Conservation (phyloP, 2,329 filamentous ascomycete species). For the Pochonia chlamydosporia region DNA sequence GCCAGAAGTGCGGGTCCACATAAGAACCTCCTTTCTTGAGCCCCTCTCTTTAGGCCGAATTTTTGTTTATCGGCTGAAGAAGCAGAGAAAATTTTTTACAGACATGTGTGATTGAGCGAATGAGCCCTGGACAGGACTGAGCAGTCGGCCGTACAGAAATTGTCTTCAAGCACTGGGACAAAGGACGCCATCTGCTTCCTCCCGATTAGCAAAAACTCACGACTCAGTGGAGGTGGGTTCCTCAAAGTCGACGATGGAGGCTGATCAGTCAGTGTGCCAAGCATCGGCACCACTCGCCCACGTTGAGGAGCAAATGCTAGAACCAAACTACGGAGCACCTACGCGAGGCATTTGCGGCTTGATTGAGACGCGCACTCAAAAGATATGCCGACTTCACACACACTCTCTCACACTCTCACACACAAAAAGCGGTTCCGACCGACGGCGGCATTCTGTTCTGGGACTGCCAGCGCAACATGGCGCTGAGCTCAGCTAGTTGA, state of each 20-base stretch:
- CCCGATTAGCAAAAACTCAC: background rate
- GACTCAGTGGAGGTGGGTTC: background rate
- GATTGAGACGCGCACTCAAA: too few species aligned
- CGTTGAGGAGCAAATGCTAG: too few species aligned
- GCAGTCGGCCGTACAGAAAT: too few species aligned
- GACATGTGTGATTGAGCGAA: background rate
- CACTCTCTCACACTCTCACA: too few species aligned
- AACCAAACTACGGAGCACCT: too few species aligned
- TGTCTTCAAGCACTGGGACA: background rate
- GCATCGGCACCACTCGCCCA: too few species aligned
- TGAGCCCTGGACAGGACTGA: too few species aligned
- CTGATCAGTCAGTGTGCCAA: too few species aligned
- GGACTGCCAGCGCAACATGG: background rate
- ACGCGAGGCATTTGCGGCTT: too few species aligned
- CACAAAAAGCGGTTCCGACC: background rate
- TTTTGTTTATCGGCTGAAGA: background rate
- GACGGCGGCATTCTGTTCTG: background rate
- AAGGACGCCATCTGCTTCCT: background rate
- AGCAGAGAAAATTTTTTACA: background rate
- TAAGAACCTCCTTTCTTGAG: background rate
- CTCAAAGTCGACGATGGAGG: too few species aligned
- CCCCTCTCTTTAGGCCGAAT: background rate
- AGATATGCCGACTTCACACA: too few species aligned
- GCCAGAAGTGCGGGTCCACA: background rate
- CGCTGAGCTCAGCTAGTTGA: background rate